Percentiles rank a stretch among this genome's conserved stretches.
Evolutionary conservation across 2,329 filamentous ascomycete species (phyloP).

Genomic region (Calonectria pseudoreteaudii): DNA sequence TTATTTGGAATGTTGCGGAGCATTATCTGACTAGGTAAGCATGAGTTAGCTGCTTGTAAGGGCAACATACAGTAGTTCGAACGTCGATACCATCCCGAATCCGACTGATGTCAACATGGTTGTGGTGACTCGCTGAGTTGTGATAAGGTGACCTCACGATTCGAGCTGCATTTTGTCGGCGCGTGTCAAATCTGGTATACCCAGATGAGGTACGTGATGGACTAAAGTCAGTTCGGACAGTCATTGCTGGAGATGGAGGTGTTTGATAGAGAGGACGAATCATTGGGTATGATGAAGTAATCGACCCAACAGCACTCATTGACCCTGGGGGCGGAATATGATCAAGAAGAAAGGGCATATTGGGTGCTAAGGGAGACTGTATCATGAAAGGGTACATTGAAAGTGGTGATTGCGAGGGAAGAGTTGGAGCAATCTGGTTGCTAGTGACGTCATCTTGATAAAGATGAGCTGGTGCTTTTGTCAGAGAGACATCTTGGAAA

Average conservation of each 20-base stretch:
- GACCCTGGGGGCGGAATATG: slow-evolving; percentile 32
- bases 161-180: slow-evolving; percentile 62
- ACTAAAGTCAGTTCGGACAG: slow-evolving; percentile 52
- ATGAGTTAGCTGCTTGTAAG: background rate
- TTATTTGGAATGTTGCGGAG: slow-evolving; percentile 95
- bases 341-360: slow-evolving; percentile 46
- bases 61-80: slow-evolving; percentile 74
- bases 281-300: slow-evolving; percentile 47
- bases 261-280: slow-evolving; percentile 46
- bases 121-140: slow-evolving; percentile 65
- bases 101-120: slow-evolving; percentile 70
- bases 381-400: slow-evolving; percentile 50
- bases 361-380: slow-evolving; percentile 43
- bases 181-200: slow-evolving; percentile 52
- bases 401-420: slow-evolving; percentile 40
- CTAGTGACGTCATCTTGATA: slow-evolving; percentile 22
- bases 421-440: slow-evolving; percentile 18
- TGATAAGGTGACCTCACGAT: slow-evolving; percentile 60
- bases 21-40: slow-evolving; percentile 76
- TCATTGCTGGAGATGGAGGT: slow-evolving; percentile 49
- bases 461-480: slow-evolving; percentile 16
- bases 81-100: slow-evolving; percentile 77
- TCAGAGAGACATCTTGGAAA: slow-evolving; percentile 36
- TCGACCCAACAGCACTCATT: slow-evolving; percentile 43
- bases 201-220: slow-evolving; percentile 52